A percentile compares a stretch with the other conserved stretches of the same genome.
phyloP scores from a whole-genome alignment of 163 green algal species.

The Volvox carteri region DNA sequence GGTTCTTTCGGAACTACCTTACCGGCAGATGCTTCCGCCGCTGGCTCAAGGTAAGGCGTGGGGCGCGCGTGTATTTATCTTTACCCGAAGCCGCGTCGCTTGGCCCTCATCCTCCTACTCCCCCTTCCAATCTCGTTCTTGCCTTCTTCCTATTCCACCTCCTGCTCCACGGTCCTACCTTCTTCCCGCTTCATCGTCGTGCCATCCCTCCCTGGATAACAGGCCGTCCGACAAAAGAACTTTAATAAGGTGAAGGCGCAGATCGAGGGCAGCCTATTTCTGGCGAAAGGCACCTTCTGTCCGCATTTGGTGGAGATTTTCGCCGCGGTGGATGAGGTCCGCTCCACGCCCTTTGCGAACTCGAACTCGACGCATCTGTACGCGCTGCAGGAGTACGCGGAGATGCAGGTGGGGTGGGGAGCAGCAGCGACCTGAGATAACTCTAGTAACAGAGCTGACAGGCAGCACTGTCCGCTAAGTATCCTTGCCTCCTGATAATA shows the following conservation, averaged over 20 bases:
- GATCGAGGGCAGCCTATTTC: slow-evolving; percentile 79
- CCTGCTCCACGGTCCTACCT: no score
- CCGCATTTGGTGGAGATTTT: slow-evolving; percentile 74
- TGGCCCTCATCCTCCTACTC: no score
- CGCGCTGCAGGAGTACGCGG: slow-evolving; percentile 73
- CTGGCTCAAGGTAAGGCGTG: slow-evolving; percentile 79
- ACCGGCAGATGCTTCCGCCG: slow-evolving; percentile 73
- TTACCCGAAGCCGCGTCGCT: no score
- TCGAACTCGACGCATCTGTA: slow-evolving; percentile 74
- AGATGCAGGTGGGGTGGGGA: slow-evolving; percentile 66
- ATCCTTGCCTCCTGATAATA: no score
- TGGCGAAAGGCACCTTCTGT: slow-evolving; percentile 85
- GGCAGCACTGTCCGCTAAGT: no score
- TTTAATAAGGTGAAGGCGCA: slow-evolving; percentile 73
- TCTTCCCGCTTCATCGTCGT: no score
- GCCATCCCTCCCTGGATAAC: slow-evolving; percentile 23
- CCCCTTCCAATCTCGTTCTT: no score
- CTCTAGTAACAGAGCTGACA: no score
- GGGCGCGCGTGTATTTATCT: no score
- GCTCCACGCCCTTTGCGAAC: slow-evolving; percentile 64
- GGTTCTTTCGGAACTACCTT: slow-evolving; percentile 86
- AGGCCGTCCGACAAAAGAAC: slow-evolving; percentile 77
- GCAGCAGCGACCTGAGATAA: no score
- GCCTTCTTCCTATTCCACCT: no score
- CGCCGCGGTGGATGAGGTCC: slow-evolving; percentile 71